These are phyloP conservation scores for Backusella macrospora DNA, from an alignment of 192 early-diverging fungal genomes.

Conservation along the genomic window DNA sequence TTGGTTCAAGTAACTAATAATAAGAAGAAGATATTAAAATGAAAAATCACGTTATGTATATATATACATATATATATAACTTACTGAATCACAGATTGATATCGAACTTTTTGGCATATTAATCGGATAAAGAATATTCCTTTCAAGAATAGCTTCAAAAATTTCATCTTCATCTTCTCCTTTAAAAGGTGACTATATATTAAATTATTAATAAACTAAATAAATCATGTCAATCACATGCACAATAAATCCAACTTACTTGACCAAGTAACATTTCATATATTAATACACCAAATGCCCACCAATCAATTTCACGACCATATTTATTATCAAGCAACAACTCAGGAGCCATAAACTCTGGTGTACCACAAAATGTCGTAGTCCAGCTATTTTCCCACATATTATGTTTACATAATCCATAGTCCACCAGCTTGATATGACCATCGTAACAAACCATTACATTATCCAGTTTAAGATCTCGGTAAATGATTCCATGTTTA, in stretches of 20 bases:
- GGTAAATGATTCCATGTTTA: constrained; percentile 88
- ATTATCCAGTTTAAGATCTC: constrained; percentile 84
- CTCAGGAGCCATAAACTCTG: constrained; percentile 90
- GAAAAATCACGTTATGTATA: too few species aligned
- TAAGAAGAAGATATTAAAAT: too few species aligned
- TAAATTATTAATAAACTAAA: not conserved
- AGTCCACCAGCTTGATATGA: constrained; percentile 85
- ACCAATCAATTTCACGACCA: constrained; percentile 83
- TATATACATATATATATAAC: not conserved
- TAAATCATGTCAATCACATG: not conserved
- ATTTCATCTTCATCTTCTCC: constrained; percentile 88
- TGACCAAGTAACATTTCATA: constrained; percentile 77
- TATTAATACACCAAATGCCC: constrained; percentile 68
- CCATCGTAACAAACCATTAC: constrained; percentile 77
- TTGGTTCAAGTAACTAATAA: constrained; percentile 76
- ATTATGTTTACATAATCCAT: constrained; percentile 85
- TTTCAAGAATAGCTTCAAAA: constrained; percentile 81
- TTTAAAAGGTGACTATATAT: constrained; percentile 59
- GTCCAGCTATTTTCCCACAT: constrained; percentile 70
- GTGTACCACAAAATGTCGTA: constrained; percentile 84
- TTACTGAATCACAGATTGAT: constrained; percentile 64
- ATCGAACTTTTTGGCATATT: constrained; percentile 71
- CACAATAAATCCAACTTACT: constrained; percentile 22
- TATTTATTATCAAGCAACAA: constrained; percentile 79
- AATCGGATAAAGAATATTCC: constrained; percentile 74